These are phyloP conservation scores for Hypomontagnella submonticulosa DNA, from an alignment of 495 filamentous ascomycete genomes.

Conservation along the genomic window DNA sequence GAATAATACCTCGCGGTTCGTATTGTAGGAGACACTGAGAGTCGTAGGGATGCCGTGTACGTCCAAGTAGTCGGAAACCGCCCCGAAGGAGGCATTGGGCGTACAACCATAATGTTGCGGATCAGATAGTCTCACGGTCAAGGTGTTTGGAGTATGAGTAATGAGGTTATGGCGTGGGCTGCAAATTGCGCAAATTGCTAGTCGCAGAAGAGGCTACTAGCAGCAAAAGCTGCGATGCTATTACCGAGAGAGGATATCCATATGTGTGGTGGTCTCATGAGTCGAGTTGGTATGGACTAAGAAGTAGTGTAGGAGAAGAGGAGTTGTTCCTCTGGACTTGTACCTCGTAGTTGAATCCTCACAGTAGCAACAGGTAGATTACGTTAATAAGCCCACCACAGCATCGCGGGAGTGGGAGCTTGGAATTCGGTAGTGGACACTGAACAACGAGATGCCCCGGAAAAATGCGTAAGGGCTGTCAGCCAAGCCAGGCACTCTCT, in stretches of 20 bases:
- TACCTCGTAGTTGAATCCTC: not conserved
- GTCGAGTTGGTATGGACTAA: slow-evolving; percentile 18
- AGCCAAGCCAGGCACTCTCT: slow-evolving; percentile 37
- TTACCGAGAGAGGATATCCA: slow-evolving; percentile 39
- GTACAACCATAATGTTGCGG: slow-evolving; percentile 35
- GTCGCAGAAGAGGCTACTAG: slow-evolving; percentile 14
- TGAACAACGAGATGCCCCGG: slow-evolving; percentile 20
- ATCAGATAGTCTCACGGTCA: slow-evolving; percentile 13
- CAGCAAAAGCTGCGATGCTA: slow-evolving; percentile 41
- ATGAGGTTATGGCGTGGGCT: slow-evolving; percentile 11
- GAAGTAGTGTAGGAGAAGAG: slow-evolving; percentile 11
- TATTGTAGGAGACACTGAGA: slow-evolving; percentile 13
- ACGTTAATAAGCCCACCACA: slow-evolving; percentile 33
- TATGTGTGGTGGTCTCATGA: slow-evolving; percentile 29
- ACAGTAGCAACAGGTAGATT: slow-evolving; percentile 7
- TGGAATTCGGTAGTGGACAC: slow-evolving; percentile 31
- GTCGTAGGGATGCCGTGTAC: slow-evolving; percentile 12
- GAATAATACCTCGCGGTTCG: slow-evolving; percentile 32
- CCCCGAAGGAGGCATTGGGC: slow-evolving; percentile 23
- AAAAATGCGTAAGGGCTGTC: slow-evolving; percentile 35
- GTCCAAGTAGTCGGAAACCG: slow-evolving; percentile 5
- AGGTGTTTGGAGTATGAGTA: slow-evolving; percentile 15
- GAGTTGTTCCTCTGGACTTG: not conserved
- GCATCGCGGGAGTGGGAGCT: slow-evolving; percentile 27
- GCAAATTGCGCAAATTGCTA: slow-evolving; percentile 36